phyloP scores from a whole-genome alignment of 495 filamentous ascomycete species.

The Talaromyces thailandensis region DNA sequence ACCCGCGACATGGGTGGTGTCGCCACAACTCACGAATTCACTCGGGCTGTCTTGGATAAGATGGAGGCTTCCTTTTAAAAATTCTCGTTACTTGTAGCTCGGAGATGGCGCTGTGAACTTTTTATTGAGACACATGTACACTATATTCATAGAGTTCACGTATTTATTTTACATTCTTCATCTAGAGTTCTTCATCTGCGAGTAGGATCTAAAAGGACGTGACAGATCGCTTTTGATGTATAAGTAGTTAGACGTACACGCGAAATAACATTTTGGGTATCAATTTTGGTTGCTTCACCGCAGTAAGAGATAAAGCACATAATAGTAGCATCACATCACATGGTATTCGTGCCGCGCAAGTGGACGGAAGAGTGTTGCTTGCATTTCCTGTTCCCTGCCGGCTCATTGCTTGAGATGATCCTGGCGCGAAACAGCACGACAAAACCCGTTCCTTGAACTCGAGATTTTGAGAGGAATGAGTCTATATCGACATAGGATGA shows the following conservation, averaged over 20 bases:
- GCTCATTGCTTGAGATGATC: not conserved
- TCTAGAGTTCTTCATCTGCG: not conserved
- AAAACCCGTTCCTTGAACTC: no score
- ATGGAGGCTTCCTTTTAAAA: slow-evolving; percentile 64
- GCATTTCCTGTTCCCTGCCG: not conserved
- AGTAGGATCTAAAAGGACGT: not conserved
- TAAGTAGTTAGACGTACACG: not conserved
- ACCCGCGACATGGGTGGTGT: slow-evolving; percentile 94
- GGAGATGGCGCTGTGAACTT: not conserved
- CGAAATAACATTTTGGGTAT: not conserved
- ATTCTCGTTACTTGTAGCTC: slow-evolving; percentile 3
- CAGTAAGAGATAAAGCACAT: not conserved
- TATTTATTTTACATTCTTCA: slow-evolving; percentile 5
- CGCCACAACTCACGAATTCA: slow-evolving; percentile 87
- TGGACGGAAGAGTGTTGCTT: not conserved
- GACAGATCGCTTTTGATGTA: not conserved
- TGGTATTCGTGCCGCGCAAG: not conserved
- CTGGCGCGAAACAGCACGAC: not conserved
- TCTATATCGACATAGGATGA: not conserved
- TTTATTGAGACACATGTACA: slow-evolving; percentile 1
- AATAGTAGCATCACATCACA: not conserved
- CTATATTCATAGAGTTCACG: slow-evolving; percentile 5
- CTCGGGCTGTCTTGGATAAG: slow-evolving; percentile 80
- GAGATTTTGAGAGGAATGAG: no score
- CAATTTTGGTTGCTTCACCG: not conserved